These are phyloP conservation scores for Epichloe gansuensis DNA, from an alignment of 2,329 filamentous ascomycete species.

Conservation along the genomic window DNA sequence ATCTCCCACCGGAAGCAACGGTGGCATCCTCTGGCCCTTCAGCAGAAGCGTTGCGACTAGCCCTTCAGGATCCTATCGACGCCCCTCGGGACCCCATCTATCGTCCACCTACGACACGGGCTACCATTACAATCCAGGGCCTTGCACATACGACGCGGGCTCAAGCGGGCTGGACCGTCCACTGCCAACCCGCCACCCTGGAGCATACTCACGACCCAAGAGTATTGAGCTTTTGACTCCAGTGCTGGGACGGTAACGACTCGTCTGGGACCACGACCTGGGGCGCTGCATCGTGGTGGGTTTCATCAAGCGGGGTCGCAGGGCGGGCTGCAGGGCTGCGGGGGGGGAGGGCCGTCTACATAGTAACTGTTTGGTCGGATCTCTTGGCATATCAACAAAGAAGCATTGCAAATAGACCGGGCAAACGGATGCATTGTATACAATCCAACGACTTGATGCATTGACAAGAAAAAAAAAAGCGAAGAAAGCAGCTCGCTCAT, in stretches of 20 bases:
- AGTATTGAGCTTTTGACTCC: slow-evolving; percentile 53
- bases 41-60: slow-evolving; percentile 37
- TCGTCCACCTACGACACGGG: slow-evolving; percentile 41
- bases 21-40: slow-evolving; percentile 41
- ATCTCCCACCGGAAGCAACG: slow-evolving; percentile 32
- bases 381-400: not conserved
- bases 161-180: slow-evolving; percentile 37
- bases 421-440: not conserved
- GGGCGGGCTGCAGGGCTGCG: slow-evolving; percentile 3
- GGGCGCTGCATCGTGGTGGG: not conserved
- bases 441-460: not conserved
- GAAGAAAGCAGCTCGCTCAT: not conserved
- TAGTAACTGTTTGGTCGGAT: not conserved
- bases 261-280: not conserved
- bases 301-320: slow-evolving; percentile 6
- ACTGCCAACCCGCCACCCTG: slow-evolving; percentile 41
- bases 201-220: slow-evolving; percentile 42
- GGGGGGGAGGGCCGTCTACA: not conserved
- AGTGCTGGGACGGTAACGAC: slow-evolving; percentile 34
- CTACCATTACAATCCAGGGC: slow-evolving; percentile 21
- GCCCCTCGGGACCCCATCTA: slow-evolving; percentile 25
- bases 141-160: slow-evolving; percentile 25
- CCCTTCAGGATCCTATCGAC: slow-evolving; percentile 39
- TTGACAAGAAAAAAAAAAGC: not conserved
- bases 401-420: not conserved